Percentiles rank a stretch among this genome's conserved stretches.
Conservation (phyloP, 345 rosid genomes). For the Salix viminalis region DNA sequence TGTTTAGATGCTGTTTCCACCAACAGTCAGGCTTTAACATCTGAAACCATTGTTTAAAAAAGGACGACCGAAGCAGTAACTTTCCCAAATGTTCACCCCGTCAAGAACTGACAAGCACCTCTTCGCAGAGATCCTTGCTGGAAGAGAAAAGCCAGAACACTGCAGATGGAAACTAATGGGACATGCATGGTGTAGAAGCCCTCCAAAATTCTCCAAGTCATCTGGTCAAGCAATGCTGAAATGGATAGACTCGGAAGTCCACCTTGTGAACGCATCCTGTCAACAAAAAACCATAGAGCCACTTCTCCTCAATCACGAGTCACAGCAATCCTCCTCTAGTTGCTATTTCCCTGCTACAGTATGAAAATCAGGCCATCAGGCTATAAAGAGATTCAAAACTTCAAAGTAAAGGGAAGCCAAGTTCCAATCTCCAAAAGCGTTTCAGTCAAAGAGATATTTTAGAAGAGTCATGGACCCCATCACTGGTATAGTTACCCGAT, state of each 20-base stretch:
- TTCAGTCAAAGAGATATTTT: no score
- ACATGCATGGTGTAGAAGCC: no score
- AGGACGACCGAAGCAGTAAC: no score
- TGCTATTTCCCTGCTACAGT: not conserved
- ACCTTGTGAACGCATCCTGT: not conserved
- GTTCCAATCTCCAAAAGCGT: not conserved
- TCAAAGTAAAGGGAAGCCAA: not conserved
- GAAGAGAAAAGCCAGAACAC: no score
- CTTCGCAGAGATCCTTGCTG: no score
- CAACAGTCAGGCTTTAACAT: not conserved
- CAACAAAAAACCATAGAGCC: not conserved
- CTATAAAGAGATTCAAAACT: not conserved
- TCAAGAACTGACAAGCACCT: no score
- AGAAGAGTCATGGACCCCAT: not conserved
- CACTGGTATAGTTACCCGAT: not conserved
- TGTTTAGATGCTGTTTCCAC: not conserved
- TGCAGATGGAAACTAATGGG: no score
- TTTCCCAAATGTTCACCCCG: no score
- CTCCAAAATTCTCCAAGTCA: no score
- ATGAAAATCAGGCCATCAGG: not conserved
- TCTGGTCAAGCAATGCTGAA: no score
- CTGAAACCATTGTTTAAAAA: no score
- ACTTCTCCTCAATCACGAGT: not conserved
- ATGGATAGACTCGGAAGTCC: not conserved
- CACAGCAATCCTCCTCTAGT: not conserved